These are phyloP conservation scores for Termitomyces sp. DNA, from an alignment of 768 basidiomycete genomes.

Conservation along the genomic window DNA sequence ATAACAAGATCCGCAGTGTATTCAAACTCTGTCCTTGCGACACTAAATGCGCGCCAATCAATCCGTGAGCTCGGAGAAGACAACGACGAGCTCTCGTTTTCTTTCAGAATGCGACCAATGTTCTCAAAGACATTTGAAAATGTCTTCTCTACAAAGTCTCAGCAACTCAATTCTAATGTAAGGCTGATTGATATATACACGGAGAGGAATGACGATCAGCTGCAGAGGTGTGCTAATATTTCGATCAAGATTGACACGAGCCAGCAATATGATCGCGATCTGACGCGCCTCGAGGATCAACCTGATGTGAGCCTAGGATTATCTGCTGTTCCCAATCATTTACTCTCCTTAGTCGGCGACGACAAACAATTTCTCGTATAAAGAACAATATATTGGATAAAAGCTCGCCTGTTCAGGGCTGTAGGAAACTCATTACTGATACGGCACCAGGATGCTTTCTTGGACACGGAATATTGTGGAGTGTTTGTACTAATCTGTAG, in stretches of 20 bases:
- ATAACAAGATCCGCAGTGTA: conserved; percentile 31
- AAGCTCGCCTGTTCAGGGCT: neutral
- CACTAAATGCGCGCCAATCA: conserved; percentile 41
- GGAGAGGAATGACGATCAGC: conserved; percentile 1
- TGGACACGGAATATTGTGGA: conserved; percentile 5
- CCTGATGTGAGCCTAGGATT: conserved; percentile 11
- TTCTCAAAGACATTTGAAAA: conserved; percentile 20
- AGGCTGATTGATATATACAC: conserved; percentile 1
- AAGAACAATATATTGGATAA: conserved; percentile 6
- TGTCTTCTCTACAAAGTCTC: conserved; percentile 13
- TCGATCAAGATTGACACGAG: conserved; percentile 64
- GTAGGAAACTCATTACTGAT: neutral
- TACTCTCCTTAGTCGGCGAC: conserved; percentile 11
- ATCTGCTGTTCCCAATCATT: neutral
- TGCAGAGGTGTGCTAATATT: conserved; percentile 42
- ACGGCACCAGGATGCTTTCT: neutral
- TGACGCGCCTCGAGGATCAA: conserved; percentile 11
- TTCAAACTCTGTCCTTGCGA: conserved; percentile 49
- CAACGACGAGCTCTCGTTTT: conserved; percentile 41
- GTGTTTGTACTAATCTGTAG: conserved; percentile 9
- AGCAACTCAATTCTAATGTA: conserved; percentile 27
- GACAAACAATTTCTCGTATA: conserved; percentile 11
- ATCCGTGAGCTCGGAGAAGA: conserved; percentile 39
- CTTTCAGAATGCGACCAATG: conserved; percentile 29
- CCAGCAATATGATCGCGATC: conserved; percentile 41